A percentile compares a stretch with the other conserved stretches of the same genome.
Conservation (phyloP, 2,329 filamentous ascomycete species). For the Achaetomium macrosporum region DNA sequence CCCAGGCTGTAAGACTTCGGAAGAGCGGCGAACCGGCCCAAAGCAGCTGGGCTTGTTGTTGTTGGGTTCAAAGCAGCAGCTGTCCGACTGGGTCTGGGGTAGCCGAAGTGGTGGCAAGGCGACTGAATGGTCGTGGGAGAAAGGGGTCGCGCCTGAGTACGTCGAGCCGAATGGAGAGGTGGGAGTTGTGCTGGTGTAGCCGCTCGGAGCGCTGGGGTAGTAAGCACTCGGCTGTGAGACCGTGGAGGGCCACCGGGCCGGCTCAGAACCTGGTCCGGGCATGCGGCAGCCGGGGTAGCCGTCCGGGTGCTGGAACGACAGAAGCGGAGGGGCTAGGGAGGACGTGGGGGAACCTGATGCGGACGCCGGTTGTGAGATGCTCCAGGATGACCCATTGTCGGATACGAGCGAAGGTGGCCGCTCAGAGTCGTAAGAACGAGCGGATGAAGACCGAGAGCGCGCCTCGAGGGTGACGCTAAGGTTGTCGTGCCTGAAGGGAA, state of each 20-base stretch:
- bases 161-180: not conserved
- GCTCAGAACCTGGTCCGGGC: not conserved
- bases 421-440: slow-evolving; percentile 9
- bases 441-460: slow-evolving; percentile 1
- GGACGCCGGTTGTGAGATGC: slow-evolving; percentile 4
- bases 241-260: not conserved
- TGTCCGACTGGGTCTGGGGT: not conserved
- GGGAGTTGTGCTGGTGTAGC: not conserved
- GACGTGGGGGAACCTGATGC: slow-evolving; percentile 6
- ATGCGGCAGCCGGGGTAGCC: not conserved
- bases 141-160: not conserved
- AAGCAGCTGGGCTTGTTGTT: not conserved
- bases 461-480: not conserved
- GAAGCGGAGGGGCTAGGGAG: slow-evolving; percentile 2
- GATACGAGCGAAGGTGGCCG: slow-evolving; percentile 11
- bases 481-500: slow-evolving; percentile 5
- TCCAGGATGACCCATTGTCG: slow-evolving; percentile 10
- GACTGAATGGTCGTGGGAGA: not conserved
- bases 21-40: slow-evolving; percentile 6
- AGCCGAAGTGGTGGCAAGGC: not conserved
- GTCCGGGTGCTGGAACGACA: slow-evolving; percentile 1
- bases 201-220: not conserved
- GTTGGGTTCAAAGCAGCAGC: not conserved
- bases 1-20: not conserved
- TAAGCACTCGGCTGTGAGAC: not conserved